Percentiles rank a stretch among this genome's conserved stretches.
Conservation (phyloP, 2,329 filamentous ascomycete genomes). For the Exophiala xenobiotica region DNA sequence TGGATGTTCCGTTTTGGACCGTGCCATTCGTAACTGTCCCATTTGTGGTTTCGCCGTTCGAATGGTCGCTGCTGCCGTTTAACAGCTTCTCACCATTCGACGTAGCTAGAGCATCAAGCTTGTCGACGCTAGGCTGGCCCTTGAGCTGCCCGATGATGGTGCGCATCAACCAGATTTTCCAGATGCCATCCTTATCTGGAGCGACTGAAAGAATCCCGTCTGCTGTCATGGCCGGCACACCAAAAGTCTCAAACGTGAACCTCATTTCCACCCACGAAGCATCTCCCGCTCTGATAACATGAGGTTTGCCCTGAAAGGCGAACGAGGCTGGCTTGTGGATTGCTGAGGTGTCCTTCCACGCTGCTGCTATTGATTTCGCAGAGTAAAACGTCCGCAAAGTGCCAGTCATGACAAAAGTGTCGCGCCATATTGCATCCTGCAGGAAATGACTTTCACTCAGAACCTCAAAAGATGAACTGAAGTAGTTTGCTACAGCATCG, state of each 20-base stretch:
- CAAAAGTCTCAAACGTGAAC: slow-evolving; percentile 3
- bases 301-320: background rate
- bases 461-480: background rate
- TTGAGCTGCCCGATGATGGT: slow-evolving; percentile 24
- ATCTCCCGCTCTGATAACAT: background rate
- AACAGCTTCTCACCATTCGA: background rate
- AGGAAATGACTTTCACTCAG: slow-evolving; percentile 4
- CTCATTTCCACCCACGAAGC: background rate
- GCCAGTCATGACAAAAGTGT: slow-evolving; percentile 30
- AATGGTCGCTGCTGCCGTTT: background rate
- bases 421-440: slow-evolving; percentile 28
- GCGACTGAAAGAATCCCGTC: slow-evolving; percentile 4
- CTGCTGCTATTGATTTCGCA: slow-evolving; percentile 15
- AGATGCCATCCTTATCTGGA: slow-evolving; percentile 15
- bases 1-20: background rate
- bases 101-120: slow-evolving; percentile 9
- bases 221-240: background rate
- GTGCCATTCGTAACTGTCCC: background rate
- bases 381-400: slow-evolving; percentile 29
- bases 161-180: slow-evolving; percentile 32
- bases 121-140: slow-evolving; percentile 26
- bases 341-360: slow-evolving; percentile 19
- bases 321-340: background rate
- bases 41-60: background rate
- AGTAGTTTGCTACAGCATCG: background rate